Base-by-base conservation (phyloP, 768 basidiomycete species). In the Panaeolus papilionaceus region DNA sequence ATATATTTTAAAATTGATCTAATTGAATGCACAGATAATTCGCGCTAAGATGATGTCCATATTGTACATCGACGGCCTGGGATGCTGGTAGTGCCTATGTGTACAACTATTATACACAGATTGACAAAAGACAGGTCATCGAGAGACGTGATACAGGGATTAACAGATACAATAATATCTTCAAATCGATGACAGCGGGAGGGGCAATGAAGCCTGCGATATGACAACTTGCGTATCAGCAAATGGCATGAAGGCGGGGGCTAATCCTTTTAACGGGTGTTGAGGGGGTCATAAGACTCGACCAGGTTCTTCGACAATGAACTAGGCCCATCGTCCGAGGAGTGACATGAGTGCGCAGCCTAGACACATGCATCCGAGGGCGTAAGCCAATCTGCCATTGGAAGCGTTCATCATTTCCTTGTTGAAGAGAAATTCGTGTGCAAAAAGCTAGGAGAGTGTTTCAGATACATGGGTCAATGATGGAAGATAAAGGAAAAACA, bases 341-440 rank as follows among this genome's bases (percentile, higher is more conserved):
- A 98, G 83, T 0, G 95, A 89, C 96, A 98, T 98, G n/a, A 98
- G 63, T 0, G 84, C 95, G 28, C 89, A 90, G 10, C 96, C 96
- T 9, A 90, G 67, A n/a, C 91, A 70, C 90, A 98, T 94, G 71
- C 88, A 90, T n/a, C 79, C 77, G 68, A 95, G 69, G 7, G 93
- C 89, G 70, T 93, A 97, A 0, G 83, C 78, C n/a, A 97, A 78
- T 72, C 88, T 88, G 33, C 77, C 73, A 64, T 86, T 88, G 5
- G 89, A 88, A 4, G 86, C 86, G n/a, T 86, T 82, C 76, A 91
- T 88, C 91, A 96, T 94, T 66, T 93, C 87, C 67, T 89, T 88
- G 81, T 89, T 95, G 80, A 97, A 95, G 45, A 99, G 75, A 79
- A 99, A 98, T 74, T 98, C 97, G 75, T 98, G 96, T 1, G 95